Conservation (phyloP, 495 filamentous ascomycete species). For the Pseudoneurospora amorphoporcata region DNA sequence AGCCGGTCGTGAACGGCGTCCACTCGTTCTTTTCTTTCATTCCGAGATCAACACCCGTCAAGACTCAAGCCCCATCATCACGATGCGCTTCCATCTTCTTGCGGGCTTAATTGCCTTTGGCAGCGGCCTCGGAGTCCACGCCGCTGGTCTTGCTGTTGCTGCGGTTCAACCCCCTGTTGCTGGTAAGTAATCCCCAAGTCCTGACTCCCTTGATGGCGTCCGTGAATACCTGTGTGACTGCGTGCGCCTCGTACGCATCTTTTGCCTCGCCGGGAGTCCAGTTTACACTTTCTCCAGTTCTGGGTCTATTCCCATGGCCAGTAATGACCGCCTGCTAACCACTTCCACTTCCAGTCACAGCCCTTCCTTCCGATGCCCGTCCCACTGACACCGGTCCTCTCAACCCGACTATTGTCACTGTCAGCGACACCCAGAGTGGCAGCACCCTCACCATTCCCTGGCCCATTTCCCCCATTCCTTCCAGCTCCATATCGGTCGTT, state of each 20-base stretch:
- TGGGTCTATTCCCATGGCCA: not conserved
- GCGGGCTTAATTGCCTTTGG: not conserved
- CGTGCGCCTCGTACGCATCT: too few species aligned
- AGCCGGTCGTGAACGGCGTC: not conserved
- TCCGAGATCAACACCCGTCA: not conserved
- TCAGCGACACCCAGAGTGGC: not conserved
- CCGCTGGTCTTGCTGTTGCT: not conserved
- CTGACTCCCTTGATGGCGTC: not conserved
- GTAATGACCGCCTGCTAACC: not conserved
- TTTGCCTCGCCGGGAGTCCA: not conserved
- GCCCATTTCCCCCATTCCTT: not conserved
- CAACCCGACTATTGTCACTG: not conserved
- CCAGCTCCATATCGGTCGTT: not conserved
- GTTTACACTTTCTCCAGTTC: not conserved
- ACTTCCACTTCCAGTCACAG: not conserved
- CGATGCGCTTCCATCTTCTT: not conserved
- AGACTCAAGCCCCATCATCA: not conserved
- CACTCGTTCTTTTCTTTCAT: not conserved
- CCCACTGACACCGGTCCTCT: not conserved
- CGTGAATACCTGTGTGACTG: not conserved
- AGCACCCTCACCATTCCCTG: not conserved
- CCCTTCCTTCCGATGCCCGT: not conserved
- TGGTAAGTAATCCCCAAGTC: not conserved
- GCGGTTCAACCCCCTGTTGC: not conserved
- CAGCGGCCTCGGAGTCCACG: not conserved